phyloP scores from a whole-genome alignment of 768 basidiomycete genomes.

The Calocybe indica region DNA sequence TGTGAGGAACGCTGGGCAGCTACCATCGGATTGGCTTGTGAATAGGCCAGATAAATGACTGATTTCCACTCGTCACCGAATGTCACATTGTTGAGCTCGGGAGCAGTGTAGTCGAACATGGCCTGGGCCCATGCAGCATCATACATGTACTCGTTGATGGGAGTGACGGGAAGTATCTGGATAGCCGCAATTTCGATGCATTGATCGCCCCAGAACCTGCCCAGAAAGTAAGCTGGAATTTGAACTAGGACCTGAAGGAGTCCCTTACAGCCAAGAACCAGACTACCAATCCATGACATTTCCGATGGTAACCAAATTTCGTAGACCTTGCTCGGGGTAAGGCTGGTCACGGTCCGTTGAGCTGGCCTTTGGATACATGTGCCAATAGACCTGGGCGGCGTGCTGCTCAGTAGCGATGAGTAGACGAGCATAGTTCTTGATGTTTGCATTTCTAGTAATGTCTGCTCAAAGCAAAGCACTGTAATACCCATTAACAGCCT shows the following conservation, averaged over 20 bases:
- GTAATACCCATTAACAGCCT: conserved; percentile 29
- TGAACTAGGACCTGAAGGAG: not conserved
- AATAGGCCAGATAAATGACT: conserved; percentile 27
- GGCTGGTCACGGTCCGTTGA: conserved; percentile 25
- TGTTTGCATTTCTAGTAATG: conserved; percentile 21
- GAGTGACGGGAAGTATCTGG: conserved; percentile 29
- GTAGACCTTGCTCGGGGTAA: conserved; percentile 23
- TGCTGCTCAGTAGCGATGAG: conserved; percentile 28
- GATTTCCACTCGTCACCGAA: conserved; percentile 27
- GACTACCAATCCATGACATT: conserved; percentile 29
- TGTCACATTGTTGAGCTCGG: conserved; percentile 18
- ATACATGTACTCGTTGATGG: conserved; percentile 27
- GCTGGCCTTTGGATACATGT: conserved; percentile 24
- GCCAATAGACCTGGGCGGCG: conserved; percentile 29
- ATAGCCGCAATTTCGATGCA: conserved; percentile 27
- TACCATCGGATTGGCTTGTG: conserved; percentile 17
- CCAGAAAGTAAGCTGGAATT: not conserved
- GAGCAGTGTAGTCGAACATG: conserved; percentile 19
- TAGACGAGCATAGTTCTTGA: conserved; percentile 25
- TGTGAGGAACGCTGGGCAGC: conserved; percentile 22
- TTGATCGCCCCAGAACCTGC: conserved; percentile 26
- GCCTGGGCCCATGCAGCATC: conserved; percentile 23
- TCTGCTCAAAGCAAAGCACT: conserved; percentile 27
- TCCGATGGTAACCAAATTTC: conserved; percentile 26
- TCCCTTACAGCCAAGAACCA: conserved; percentile 28